A percentile compares a stretch with the other conserved stretches of the same genome.
Evolutionary conservation across 805 yeast species (phyloP).

Genomic region (Jamesozyma piceae): DNA sequence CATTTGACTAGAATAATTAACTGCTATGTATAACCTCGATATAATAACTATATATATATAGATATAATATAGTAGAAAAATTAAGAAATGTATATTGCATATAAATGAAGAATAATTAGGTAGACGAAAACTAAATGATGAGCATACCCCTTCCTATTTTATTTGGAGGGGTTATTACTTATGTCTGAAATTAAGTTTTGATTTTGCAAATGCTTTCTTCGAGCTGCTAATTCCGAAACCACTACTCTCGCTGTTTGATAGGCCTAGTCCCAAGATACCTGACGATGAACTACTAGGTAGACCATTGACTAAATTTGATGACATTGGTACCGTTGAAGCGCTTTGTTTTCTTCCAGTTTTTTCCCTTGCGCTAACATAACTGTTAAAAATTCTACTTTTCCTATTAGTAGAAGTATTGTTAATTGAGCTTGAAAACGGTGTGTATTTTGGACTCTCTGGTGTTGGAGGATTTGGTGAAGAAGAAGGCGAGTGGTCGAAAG

Average conservation of each 20-base stretch:
- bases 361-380: slow-evolving; percentile 23
- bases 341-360: slow-evolving; percentile 7
- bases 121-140: no score
- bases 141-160: no score
- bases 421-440: slow-evolving; percentile 2
- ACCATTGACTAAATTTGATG: slow-evolving; percentile 29
- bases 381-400: slow-evolving; percentile 28
- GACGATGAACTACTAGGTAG: slow-evolving; percentile 21
- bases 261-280: slow-evolving; percentile 10
- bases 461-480: slow-evolving; percentile 23
- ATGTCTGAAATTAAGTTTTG: slow-evolving; percentile 7
- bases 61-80: no score
- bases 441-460: slow-evolving; percentile 7
- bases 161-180: background rate
- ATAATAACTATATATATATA: no score
- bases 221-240: background rate
- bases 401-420: slow-evolving; percentile 2
- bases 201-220: background rate
- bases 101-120: no score
- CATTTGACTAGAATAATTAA: no score
- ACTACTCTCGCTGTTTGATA: slow-evolving; percentile 1
- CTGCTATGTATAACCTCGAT: no score
- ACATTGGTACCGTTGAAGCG: slow-evolving; percentile 23
- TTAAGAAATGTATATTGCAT: background rate
- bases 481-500: background rate